Evolutionary conservation across 495 filamentous ascomycete species (phyloP), one percentile per base, ranked within the genome.

Genomic region (Usnea hakonensis): DNA sequence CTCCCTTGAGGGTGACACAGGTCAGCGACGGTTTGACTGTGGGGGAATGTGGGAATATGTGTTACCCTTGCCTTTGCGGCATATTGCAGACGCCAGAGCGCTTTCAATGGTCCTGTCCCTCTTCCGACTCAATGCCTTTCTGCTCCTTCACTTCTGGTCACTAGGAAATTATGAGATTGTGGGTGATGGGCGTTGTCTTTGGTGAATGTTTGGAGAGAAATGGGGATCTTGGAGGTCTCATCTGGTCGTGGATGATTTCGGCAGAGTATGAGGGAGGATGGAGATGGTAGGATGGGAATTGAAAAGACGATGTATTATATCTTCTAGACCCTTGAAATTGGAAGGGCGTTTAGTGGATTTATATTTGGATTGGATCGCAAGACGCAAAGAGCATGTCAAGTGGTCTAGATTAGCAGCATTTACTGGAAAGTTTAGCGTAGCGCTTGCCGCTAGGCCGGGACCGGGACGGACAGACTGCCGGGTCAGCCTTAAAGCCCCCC

Each of bases 1-100:
- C 81, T 95, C 91, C 74, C 86, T 83, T 75, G 87, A 89, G 58
- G 52, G 30, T 17, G 30, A 56, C 26, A 16, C 16, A 38, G n/a
- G 23, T 56, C 50, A 55, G 63, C 55, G 36, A 33, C 33, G 1
- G 46, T 55, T 19, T 5, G n/a, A 33, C 38, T 19, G 35, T 17
- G 2, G 56, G 23, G 3, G 13, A 23, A 28, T 23, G 56, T n/a
- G n/a, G n/a, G n/a, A n/a, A n/a, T n/a, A n/a, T n/a, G n/a, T n/a
- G 43, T 55, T 28, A 36, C 57, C 30, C 57, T 11, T 52, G 65
- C 62, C 65, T 62, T 38, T 67, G 65, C 59, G 65, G 59, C 65
- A 67, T 67, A 33, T 6, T 52, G 48, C 48, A 52, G 48, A 52
- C 26, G 23, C 26, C 11, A 16, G 46, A 50, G 46, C 3, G 46